Conservation (phyloP, 1,284 basidiomycete genomes). For the Apiotrichum akiyoshidainum region DNA sequence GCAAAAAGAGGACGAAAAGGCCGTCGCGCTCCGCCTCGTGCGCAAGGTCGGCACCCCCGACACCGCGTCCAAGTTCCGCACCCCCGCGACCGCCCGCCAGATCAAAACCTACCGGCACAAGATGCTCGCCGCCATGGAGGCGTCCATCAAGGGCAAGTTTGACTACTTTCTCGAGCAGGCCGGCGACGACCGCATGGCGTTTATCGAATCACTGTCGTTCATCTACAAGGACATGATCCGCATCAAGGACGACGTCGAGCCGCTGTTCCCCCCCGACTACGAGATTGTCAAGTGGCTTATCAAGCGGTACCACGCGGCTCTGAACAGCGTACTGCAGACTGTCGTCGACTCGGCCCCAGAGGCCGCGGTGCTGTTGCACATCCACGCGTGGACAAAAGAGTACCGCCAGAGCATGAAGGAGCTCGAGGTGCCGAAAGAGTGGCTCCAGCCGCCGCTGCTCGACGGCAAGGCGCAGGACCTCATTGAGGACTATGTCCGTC, state of each 20-base stretch:
- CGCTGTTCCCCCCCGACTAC: constrained; percentile 89
- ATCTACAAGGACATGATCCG: constrained; percentile 92
- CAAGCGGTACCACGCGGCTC: constrained; percentile 86
- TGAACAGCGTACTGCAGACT: constrained; percentile 71
- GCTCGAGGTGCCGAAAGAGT: constrained; percentile 72
- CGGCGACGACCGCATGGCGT: constrained; percentile 64
- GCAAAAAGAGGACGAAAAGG: constrained; percentile 89
- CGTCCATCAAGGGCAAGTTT: constrained; percentile 73
- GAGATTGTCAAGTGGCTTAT: constrained; percentile 81
- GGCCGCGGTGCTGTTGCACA: constrained; percentile 75
- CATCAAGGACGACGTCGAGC: constrained; percentile 79
- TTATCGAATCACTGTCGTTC: constrained; percentile 78
- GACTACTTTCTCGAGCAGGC: constrained; percentile 64
- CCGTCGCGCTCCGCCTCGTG: constrained; percentile 86
- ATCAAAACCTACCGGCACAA: constrained; percentile 96
- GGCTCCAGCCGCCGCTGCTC: constrained; percentile 82
- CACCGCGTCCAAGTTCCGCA: constrained; percentile 83
- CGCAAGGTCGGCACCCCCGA: constrained; percentile 88
- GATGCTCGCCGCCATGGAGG: constrained; percentile 73
- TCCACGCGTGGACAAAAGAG: constrained; percentile 92
- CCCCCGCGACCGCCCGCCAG: constrained; percentile 84
- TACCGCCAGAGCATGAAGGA: constrained; percentile 95
- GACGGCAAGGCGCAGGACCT: constrained; percentile 90
- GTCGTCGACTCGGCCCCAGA: constrained; percentile 76
- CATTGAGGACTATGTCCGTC: constrained; percentile 90